Evolutionary conservation across 2,329 filamentous ascomycete genomes (phyloP), one percentile per base, ranked within the genome.

Genomic region (Didymosphaeria variabile): DNA sequence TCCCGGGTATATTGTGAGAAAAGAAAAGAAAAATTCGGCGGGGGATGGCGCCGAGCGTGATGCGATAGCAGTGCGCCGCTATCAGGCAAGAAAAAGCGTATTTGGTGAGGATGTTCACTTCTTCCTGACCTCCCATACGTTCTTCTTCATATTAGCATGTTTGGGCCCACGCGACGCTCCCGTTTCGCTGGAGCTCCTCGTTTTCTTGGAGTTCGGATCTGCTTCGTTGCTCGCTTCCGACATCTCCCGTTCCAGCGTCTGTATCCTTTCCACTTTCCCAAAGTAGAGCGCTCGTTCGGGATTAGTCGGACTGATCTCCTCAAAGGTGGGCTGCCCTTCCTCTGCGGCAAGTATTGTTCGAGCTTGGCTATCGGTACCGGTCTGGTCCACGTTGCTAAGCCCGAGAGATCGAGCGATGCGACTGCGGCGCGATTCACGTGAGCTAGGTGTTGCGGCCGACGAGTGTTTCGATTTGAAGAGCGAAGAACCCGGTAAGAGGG

Each of bases 121-220:
- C 57, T 55, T 71, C 52, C 72, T 63, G 5, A 76, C 70, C 32
- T 74, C 68, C 72, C 71, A 75, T 1, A 67, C 62, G n/a, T 67
- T 74, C 61, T 72, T 76, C 65, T 63, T 72, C 66, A 72, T 66
- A 42, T 72, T 70, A 31, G 61, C 59, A 26, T 52, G 58, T 52
- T 50, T 64, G 3, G 50, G 45, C 19, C 44, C 50, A 19, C 26
- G 21, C 23, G 53, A 55, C 13, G 42, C 34, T 34, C 44, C 50
- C 56, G 52, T 51, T 21, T 45, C 44, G 54, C 51, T 54, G 12
- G 19, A 29, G 15, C 49, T 50, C 42, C 45, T 31, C 19, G 23
- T 23, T 13, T 29, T 47, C 19, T 47, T 36, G 29, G 57, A 53
- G 29, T 29, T 52, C 21, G 26, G 47, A 42, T 45, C 55, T 4